These are phyloP conservation scores for Lecanicillium sp. DNA, from an alignment of 2,329 filamentous ascomycete species.

Conservation along the genomic window DNA sequence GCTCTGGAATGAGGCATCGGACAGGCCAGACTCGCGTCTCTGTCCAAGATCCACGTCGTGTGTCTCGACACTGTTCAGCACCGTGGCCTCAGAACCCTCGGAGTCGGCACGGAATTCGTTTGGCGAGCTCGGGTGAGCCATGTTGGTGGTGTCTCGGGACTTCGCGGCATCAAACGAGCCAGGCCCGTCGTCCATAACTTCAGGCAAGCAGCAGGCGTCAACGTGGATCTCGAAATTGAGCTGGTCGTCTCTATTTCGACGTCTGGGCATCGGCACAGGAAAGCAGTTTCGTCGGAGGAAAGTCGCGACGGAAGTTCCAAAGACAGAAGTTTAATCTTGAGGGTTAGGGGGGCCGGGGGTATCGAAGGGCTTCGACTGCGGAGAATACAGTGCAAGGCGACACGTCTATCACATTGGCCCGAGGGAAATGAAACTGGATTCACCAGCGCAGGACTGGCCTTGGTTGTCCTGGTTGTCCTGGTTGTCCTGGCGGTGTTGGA, in stretches of 20 bases:
- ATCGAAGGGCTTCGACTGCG: too few species aligned
- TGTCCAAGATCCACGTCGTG: not conserved
- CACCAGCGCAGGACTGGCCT: not conserved
- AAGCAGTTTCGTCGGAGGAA: not conserved
- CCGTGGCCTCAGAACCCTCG: constrained; percentile 12
- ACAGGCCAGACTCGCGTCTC: not conserved
- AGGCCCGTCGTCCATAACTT: constrained; percentile 33
- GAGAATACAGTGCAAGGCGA: too few species aligned
- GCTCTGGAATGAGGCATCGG: constrained; percentile 6
- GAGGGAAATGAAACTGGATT: constrained; percentile 2
- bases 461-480: constrained; percentile 9
- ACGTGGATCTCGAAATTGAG: constrained; percentile 44
- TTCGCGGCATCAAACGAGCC: constrained; percentile 14
- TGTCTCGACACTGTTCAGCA: not conserved
- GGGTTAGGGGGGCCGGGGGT: too few species aligned
- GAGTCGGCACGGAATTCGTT: constrained; percentile 16
- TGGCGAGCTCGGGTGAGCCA: not conserved
- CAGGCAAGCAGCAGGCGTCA: constrained; percentile 39
- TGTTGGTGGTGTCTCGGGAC: constrained; percentile 3
- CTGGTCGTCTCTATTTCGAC: constrained; percentile 26
- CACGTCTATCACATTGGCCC: not conserved
- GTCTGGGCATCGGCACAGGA: constrained; percentile 21
- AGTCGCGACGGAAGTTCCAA: not conserved
- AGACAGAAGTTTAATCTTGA: too few species aligned
- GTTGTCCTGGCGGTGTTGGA: not conserved